Evolutionary conservation across 2,329 filamentous ascomycete genomes (phyloP), one percentile per base, ranked within the genome.

Genomic region (Emmonsiellopsis sp.): DNA sequence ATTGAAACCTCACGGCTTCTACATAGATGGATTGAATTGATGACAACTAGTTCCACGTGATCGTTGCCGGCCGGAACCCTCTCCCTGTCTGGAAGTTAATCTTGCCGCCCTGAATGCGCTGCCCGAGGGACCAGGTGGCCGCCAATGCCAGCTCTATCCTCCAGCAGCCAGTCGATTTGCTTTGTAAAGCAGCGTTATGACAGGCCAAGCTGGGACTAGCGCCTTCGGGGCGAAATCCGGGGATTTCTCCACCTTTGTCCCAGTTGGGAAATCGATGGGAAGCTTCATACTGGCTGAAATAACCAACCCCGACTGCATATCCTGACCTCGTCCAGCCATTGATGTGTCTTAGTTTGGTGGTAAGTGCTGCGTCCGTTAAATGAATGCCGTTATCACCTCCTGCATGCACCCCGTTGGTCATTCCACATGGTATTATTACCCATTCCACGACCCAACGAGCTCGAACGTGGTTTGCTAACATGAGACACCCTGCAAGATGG

Each of bases 401-500:
- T 26, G 7, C 32, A 5, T 26, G 20, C 20, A 3, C 3, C 20
- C 20, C 20, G 3, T 5, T 26, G 3, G 20, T 26, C 20, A 26
- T 26, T 26, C 20, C 20, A 26, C 20, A 26, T 26, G 20, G 3
- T 26, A 26, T 26, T 26, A 26, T 26, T 26, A 26, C 20, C 20
- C 20, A 26, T 26, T 26, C 3, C 20, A 26, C 20, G 13, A 16
- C 45, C 45, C 10, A 48, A 38, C 20, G 31, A 20, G 9, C 35
- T 51, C 34, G 9, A 44, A 47, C 42, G 13, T 37, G 15, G 7
- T 45, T 53, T 51, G 51, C 46, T 56, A 16, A 54, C 30, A 44
- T 31, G 7, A 16, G 37, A 47, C 37, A 32, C 26, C 30, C 32
- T 48, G 13, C n/a, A 54, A 50, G 52, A 65, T 65, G 65, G 63